Conservation (phyloP, 345 rosid species). For the Raphanus sativus region DNA sequence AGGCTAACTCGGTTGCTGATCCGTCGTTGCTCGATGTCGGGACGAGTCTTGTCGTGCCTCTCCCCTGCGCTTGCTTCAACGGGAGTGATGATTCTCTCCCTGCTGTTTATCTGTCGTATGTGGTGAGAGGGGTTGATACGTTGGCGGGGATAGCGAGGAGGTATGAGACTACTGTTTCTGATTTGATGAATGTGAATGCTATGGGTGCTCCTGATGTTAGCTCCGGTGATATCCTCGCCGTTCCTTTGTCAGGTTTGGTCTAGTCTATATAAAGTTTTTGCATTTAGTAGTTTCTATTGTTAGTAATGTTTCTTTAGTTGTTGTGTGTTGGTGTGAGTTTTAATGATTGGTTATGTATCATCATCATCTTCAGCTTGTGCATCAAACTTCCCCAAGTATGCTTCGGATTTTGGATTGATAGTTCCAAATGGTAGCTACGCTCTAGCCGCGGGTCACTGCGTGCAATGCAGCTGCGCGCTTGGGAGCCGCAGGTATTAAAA, state of each 20-base stretch:
- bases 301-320: no score
- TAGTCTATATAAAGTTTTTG: background rate
- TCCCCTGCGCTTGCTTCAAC: constrained; percentile 97
- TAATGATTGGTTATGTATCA: constrained; percentile 10
- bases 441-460: constrained; percentile 87
- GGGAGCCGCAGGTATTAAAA: constrained; percentile 80
- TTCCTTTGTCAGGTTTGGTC: constrained; percentile 75
- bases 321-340: background rate
- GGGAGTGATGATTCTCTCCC: constrained; percentile 86
- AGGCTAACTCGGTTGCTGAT: constrained; percentile 78
- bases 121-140: constrained; percentile 67
- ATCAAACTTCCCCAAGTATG: constrained; percentile 76
- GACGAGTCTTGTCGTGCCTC: constrained; percentile 64
- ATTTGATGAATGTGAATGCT: constrained; percentile 98
- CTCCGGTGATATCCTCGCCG: constrained; percentile 83
- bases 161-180: constrained; percentile 78
- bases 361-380: constrained; percentile 67
- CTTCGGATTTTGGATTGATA: constrained; percentile 68
- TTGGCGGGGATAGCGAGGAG: constrained; percentile 71
- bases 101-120: constrained; percentile 82
- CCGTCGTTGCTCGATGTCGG: constrained; percentile 88
- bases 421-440: constrained; percentile 96
- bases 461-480: constrained; percentile 94
- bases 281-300: background rate
- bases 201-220: constrained; percentile 79